These are phyloP conservation scores for Lactarius deliciosus DNA, from an alignment of 768 basidiomycete genomes.

Conservation along the genomic window DNA sequence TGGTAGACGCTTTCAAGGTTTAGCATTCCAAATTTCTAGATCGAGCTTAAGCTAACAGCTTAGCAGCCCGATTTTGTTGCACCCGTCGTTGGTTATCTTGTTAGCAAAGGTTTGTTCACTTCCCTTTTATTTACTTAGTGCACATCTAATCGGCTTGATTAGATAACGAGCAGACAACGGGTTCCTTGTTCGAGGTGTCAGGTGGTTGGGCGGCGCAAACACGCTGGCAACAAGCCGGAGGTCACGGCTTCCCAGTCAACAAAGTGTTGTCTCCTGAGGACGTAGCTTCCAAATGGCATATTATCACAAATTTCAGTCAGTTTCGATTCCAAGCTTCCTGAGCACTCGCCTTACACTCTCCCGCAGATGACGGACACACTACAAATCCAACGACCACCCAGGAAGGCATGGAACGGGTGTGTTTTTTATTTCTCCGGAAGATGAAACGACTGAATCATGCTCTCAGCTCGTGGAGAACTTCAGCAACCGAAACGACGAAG, in stretches of 20 bases:
- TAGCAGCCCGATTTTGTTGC: constrained; percentile 85
- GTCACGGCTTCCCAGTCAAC: constrained; percentile 83
- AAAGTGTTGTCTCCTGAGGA: constrained; percentile 76
- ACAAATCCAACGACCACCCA: constrained; percentile 74
- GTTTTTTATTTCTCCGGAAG: constrained; percentile 15
- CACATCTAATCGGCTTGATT: background rate
- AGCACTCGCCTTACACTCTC: constrained; percentile 17
- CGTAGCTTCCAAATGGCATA: constrained; percentile 73
- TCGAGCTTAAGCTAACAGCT: background rate
- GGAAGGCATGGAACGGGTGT: constrained; percentile 76
- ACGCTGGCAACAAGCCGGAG: constrained; percentile 90
- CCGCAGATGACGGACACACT: constrained; percentile 71
- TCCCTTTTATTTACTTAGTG: background rate
- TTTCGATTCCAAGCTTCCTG: background rate
- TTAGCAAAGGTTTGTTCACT: constrained; percentile 57
- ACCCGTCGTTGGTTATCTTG: constrained; percentile 88
- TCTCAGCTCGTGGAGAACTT: constrained; percentile 59
- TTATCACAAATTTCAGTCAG: constrained; percentile 83
- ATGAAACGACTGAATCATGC: background rate
- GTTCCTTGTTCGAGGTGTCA: constrained; percentile 78
- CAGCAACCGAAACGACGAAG: constrained; percentile 41
- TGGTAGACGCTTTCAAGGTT: constrained; percentile 89
- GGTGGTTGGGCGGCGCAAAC: constrained; percentile 93
- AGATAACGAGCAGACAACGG: constrained; percentile 73
- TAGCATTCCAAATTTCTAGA: background rate